These are phyloP conservation scores for Cicer chorassanicum DNA, from an alignment of 306 rosid genomes.

Conservation along the genomic window DNA sequence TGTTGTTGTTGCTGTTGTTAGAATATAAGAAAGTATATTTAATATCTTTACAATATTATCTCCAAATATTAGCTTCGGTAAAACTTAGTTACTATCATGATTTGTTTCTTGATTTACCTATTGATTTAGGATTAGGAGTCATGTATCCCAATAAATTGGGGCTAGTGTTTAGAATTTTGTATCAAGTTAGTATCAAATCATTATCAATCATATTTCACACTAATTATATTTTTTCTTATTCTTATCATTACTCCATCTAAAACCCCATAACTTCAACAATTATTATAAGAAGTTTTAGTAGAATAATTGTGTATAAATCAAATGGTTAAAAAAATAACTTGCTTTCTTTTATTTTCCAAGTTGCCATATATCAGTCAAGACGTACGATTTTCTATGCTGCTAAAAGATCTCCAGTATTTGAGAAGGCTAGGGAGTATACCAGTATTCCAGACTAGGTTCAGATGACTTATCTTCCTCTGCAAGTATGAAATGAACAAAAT, in stretches of 20 bases:
- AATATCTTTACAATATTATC: neutral
- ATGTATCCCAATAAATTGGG: neutral
- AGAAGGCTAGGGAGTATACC: slow-evolving; percentile 62
- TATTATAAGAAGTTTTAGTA: neutral
- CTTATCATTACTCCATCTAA: neutral
- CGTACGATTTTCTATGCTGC: slow-evolving; percentile 13
- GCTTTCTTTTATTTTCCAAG: slow-evolving; percentile 38
- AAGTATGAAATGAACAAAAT: slow-evolving; percentile 96
- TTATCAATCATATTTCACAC: neutral
- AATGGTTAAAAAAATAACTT: slow-evolving; percentile 34
- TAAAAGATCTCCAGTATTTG: slow-evolving; percentile 39
- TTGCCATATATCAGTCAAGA: slow-evolving; percentile 36
- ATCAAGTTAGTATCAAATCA: neutral
- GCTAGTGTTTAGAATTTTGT: neutral
- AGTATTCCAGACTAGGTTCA: slow-evolving; percentile 94
- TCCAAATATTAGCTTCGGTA: neutral
- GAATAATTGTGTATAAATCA: neutral
- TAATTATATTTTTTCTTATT: neutral
- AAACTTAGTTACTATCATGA: neutral
- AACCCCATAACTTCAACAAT: slow-evolving; percentile 1
- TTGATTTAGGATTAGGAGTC: neutral
- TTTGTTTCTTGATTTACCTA: neutral
- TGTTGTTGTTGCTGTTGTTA: neutral
- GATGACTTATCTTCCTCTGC: slow-evolving; percentile 98
- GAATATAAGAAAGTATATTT: neutral